Evolutionary conservation across 2,329 filamentous ascomycete genomes (phyloP), one percentile per base, ranked within the genome.

Genomic region (Blastomyces percursus): DNA sequence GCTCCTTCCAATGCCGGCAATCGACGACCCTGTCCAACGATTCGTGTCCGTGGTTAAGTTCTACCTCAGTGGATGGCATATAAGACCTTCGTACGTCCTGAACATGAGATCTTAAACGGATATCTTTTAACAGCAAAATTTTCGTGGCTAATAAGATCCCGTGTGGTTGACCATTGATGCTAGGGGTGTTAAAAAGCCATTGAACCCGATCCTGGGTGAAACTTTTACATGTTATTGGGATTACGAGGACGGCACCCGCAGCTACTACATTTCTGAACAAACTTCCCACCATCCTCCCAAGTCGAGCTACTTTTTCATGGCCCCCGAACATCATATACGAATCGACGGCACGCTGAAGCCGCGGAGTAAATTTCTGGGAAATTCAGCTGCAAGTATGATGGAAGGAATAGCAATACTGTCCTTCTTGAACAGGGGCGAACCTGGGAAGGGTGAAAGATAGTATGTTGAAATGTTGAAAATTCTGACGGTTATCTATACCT

Each of bases 271-370:
- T 69, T 86, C 93, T 57, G 94, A 99, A 77, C 94, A 99, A 76
- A 99, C 94, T 1, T 97, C 92, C 35, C 94, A 99, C 74, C 94
- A 99, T 72, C 94, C 94, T 40, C 94, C 94, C 35, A 99, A 99
- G 79, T 97, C 93, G 56, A 96, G 91, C 77, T 99, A 99, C 79
- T 99, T 99, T 76, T 99, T 96, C 79, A 92, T 96, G 87, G 92
- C 90, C 0, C 94, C 94, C 2, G 86, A 96, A 61, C 91, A 97
- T 72, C 80, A 95, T 72, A 96, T 99, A 68, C 86, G 94, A 62
- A 96, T 99, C 70, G 94, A 99, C 71, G 94, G 94, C 24, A 96
- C 91, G 3, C 80, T 99, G 68, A 97, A 97, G 74, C 94, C 94
- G 1, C 85, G 92, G 69, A 96, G 92, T 77, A 95, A 88, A 72